phyloP scores from a whole-genome alignment of 257 asterid species.

The Ilex asprella region DNA sequence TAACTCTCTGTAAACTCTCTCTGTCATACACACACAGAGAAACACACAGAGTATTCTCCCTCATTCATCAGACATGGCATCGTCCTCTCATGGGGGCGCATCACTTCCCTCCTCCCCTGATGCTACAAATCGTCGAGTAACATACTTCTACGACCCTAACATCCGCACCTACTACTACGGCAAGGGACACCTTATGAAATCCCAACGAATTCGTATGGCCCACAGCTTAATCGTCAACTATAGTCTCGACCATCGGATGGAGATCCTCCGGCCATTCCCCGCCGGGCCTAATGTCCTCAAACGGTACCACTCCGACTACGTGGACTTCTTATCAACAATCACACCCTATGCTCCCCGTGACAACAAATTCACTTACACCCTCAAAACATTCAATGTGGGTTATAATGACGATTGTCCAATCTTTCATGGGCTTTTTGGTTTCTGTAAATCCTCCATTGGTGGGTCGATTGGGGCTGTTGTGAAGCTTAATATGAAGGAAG shows the following conservation, averaged over 20 bases:
- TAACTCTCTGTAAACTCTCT: too few relatives aligned
- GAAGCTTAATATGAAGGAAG: constrained; percentile 56
- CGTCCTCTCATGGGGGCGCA: constrained; percentile 36
- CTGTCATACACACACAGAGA: too few relatives aligned
- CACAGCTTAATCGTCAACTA: constrained; percentile 63
- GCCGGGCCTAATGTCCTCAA: constrained; percentile 45
- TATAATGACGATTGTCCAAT: constrained; percentile 49
- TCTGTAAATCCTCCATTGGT: constrained; percentile 79
- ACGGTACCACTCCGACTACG: constrained; percentile 62
- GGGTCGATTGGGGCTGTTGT: constrained; percentile 85
- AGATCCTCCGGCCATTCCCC: constrained; percentile 51
- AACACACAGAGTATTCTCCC: too few relatives aligned
- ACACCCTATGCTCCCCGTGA: constrained; percentile 44
- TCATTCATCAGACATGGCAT: too few relatives aligned
- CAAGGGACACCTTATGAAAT: constrained; percentile 79
- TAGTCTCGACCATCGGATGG: constrained; percentile 63
- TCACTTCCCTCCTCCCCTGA: constrained; percentile 67
- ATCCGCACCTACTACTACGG: constrained; percentile 72
- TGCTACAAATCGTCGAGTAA: constrained; percentile 66
- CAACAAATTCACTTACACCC: constrained; percentile 27
- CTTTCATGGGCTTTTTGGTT: constrained; percentile 51
- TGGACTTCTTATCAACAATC: constrained; percentile 56
- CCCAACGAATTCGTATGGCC: constrained; percentile 78
- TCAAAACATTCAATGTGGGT: constrained; percentile 60
- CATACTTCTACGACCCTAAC: constrained; percentile 72